Evolutionary conservation across 306 rosid genomes (phyloP), one percentile per base, ranked within the genome.

Genomic region (Prunus dulcis): DNA sequence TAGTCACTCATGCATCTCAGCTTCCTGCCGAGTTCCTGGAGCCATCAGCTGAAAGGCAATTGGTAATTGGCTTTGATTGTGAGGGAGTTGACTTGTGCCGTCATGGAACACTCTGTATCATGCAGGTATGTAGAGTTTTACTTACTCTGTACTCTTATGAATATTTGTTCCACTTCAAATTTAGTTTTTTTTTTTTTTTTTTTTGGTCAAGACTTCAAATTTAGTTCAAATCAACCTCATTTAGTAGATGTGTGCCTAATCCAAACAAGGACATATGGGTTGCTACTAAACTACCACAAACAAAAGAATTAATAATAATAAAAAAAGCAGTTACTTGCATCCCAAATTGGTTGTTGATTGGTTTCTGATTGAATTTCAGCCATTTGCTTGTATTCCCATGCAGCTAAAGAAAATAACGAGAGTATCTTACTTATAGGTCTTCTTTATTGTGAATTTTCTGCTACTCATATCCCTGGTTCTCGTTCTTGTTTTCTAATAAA

Each of bases 21-120:
- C 98, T 93, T 71, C 98, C 98, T 7, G 78, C 76, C 5, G 92
- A 87, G n/a, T 93, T 93, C 80, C 77, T 93, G 53, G 86, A 91
- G 45, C 98, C 98, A 18, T 91, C 92, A 8, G 82, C 93, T 30
- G 87, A 84, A 23, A 67, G 74, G 70, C 69, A 75, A 55, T 58
- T 91, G 15, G 87, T 91, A 34, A 82, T 93, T 64, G 98, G 98
- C 64, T 93, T 93, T 73, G 98, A 93, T 73, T 93, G 98, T 67
- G 98, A 93, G 87, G 97, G 97, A 11, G 98, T 84, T 71, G 93
- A 91, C 86, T 87, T 93, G 38, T 93, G 98, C 79, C 91, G 98
- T 66, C 65, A 81, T 83, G 98, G 98, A 57, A 62, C 85, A 13
- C 97, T 93, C 51, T 93, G 98, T 76, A 75, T 93, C 82, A 93